These are phyloP conservation scores for Clonostachys chloroleuca DNA, from an alignment of 2,329 filamentous ascomycete species.

Conservation along the genomic window DNA sequence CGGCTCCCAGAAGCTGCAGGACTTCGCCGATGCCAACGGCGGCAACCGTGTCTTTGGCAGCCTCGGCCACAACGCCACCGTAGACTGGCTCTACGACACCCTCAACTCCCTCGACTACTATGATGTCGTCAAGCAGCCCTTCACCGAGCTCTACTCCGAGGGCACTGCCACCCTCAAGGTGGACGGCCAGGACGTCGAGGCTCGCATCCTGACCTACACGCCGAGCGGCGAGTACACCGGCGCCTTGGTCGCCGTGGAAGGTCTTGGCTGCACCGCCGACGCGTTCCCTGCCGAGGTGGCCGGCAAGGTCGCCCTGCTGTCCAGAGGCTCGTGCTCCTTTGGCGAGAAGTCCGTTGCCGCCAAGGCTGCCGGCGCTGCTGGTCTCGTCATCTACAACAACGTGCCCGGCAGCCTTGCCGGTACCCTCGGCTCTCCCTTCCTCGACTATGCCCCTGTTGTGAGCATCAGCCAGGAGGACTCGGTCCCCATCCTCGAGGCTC, in stretches of 20 bases:
- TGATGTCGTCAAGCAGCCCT: slow-evolving; percentile 37
- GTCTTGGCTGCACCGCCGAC: slow-evolving; percentile 45
- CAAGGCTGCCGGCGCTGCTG: slow-evolving; percentile 50
- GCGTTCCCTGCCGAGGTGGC: slow-evolving; percentile 49
- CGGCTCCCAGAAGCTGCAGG: slow-evolving; percentile 37
- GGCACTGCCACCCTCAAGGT: slow-evolving; percentile 20
- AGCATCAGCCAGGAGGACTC: slow-evolving; percentile 46
- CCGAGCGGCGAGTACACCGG: slow-evolving; percentile 36
- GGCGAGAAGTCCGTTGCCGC: slow-evolving; percentile 52
- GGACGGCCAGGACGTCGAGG: slow-evolving; percentile 16
- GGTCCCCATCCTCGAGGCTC: slow-evolving; percentile 18
- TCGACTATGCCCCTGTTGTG: slow-evolving; percentile 42
- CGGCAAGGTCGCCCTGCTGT: slow-evolving; percentile 55
- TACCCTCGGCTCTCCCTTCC: slow-evolving; percentile 46
- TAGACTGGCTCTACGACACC: slow-evolving; percentile 36
- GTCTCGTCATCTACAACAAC: slow-evolving; percentile 60
- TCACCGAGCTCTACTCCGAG: slow-evolving; percentile 30
- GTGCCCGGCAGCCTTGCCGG: slow-evolving; percentile 41
- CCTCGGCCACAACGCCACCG: slow-evolving; percentile 38
- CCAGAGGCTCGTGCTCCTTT: slow-evolving; percentile 56
- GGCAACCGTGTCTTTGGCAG: slow-evolving; percentile 38
- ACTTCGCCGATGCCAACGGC: slow-evolving; percentile 33
- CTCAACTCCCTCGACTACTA: slow-evolving; percentile 31
- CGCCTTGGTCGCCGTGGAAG: slow-evolving; percentile 38
- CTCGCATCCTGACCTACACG: slow-evolving; percentile 39